A percentile compares a stretch with the other conserved stretches of the same genome.
These are phyloP conservation scores for Chalaropsis ovoidea DNA, from an alignment of 2,329 filamentous ascomycete species.

Conservation along the genomic window DNA sequence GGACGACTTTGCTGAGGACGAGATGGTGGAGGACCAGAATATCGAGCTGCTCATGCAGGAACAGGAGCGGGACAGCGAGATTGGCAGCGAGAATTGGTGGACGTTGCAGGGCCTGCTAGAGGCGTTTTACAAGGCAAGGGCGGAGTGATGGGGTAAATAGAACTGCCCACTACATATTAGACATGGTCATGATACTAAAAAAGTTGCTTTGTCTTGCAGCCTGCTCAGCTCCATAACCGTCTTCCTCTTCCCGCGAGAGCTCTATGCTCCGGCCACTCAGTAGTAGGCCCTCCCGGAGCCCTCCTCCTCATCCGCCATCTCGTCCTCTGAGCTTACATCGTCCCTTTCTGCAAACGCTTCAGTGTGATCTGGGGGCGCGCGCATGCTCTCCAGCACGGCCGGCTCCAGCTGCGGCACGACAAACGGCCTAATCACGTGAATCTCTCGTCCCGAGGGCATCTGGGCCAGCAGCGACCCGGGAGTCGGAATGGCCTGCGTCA, in stretches of 20 bases:
- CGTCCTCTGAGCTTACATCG: conserved; percentile 40
- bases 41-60: conserved; percentile 14
- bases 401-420: conserved; percentile 54
- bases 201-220: neutral
- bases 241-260: neutral
- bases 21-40: conserved; percentile 16
- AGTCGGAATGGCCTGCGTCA: conserved; percentile 66
- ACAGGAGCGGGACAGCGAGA: neutral
- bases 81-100: neutral
- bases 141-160: neutral
- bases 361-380: conserved; percentile 38
- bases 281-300: conserved; percentile 26
- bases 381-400: conserved; percentile 45
- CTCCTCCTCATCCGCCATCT: conserved; percentile 35
- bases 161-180: neutral
- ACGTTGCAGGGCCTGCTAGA: conserved; percentile 1
- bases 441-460: conserved; percentile 82
- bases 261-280: conserved; percentile 11
- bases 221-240: too few species aligned
- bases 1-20: conserved; percentile 22
- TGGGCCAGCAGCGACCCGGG: conserved; percentile 60
- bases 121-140: neutral
- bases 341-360: conserved; percentile 35
- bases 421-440: conserved; percentile 62
- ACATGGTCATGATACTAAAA: neutral